A percentile compares a stretch with the other conserved stretches of the same genome.
phyloP scores from a whole-genome alignment of 78 protist species.

The Pigoraptor vietnamica region DNA sequence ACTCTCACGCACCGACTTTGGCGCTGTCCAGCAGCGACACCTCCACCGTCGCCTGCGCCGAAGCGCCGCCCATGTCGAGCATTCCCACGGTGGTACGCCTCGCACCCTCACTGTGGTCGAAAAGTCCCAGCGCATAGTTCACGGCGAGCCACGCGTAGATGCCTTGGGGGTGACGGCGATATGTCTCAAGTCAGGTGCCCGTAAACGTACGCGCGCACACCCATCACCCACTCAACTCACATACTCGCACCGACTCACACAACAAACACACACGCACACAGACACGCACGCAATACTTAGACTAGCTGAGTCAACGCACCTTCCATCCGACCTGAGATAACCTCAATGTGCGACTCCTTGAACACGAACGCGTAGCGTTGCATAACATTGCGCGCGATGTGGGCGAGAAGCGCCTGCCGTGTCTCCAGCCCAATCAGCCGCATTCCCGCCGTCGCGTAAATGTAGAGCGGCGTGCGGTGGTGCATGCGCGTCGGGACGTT shows the following conservation, averaged over 20 bases:
- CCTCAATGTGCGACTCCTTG: neutral
- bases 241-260: neutral
- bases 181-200: neutral
- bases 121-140: neutral
- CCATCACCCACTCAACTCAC: too few relatives aligned
- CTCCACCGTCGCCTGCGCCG: neutral
- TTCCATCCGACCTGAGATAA: neutral
- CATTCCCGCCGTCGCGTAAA: neutral
- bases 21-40: too few relatives aligned
- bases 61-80: conserved; percentile 6
- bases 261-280: neutral
- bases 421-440: neutral
- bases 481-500: neutral
- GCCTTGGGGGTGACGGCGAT: neutral
- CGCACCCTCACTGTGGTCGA: neutral
- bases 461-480: neutral
- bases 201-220: too few relatives aligned
- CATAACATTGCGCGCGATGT: neutral
- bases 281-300: neutral
- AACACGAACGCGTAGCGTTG: neutral
- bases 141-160: neutral
- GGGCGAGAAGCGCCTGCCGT: neutral
- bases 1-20: too few relatives aligned
- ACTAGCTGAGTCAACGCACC: too few relatives aligned
- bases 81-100: neutral